Evolutionary conservation across 1,284 basidiomycete species (phyloP), one percentile per base, ranked within the genome.

Genomic region (Fomes fomentarius): DNA sequence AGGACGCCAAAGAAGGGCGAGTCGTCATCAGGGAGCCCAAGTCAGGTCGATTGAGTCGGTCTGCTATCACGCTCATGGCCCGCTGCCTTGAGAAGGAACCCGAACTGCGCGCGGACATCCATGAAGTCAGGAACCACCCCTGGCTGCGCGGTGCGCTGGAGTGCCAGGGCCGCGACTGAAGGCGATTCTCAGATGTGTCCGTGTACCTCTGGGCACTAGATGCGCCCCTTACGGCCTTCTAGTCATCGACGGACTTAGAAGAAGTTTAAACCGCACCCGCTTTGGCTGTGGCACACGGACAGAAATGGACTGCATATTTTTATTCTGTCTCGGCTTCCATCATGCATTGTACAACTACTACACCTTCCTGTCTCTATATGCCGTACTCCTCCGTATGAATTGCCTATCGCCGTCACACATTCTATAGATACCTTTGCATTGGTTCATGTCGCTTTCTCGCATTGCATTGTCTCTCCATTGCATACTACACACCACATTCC

Each of bases 31-130:
- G 66, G 28, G 68, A 67, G 52, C 64, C 64, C 12, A 59, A 54
- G 45, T 35, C 46, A 7, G 44, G 46, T 19, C 56, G 54, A 6
- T 44, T 68, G 28, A 66, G 63, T 49, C 54, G 61, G 26, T 63
- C 60, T 2, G 66, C 66, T 3, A 55, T 70, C 24, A 47, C 52
- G 34, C 75, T 96, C 58, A 83, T 96, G 78, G 73, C 76, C 40
- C 76, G 79, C 53, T 96, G 94, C 65, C 74, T 96, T 55, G 83
- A 90, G 58, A 84, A 85, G 6, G 81, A 94, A 61, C 87, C 90
- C 1, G 73, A 77, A 38, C 72, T 76, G 28, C 76, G 94, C 40
- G 83, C 85, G 9, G 85, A 82, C 35, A 89, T 96, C 52, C 72
- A 74, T 26, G 81, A 93, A 71, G 80, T 96, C n/a, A 79, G 82